These are phyloP conservation scores for Dacryopinax primogenitus DNA, from an alignment of 768 basidiomycete species.

Conservation along the genomic window DNA sequence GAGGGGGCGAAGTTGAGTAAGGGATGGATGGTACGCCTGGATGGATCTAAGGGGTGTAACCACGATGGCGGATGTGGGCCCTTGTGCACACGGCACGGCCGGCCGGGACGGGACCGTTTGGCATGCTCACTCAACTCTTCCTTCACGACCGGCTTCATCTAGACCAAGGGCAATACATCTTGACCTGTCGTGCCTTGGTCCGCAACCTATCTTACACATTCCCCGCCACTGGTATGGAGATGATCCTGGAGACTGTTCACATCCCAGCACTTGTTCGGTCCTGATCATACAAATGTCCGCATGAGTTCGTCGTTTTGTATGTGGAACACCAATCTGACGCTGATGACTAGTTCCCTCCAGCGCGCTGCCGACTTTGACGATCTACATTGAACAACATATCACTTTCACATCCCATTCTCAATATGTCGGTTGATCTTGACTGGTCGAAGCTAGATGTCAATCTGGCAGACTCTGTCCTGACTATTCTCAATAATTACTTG, in stretches of 20 bases:
- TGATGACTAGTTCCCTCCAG: too few relatives aligned
- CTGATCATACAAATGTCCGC: too few relatives aligned
- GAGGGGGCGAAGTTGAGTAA: slow-evolving; percentile 3
- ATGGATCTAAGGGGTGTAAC: neutral
- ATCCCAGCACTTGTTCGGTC: too few relatives aligned
- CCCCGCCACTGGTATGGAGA: too few relatives aligned
- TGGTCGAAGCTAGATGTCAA: slow-evolving; percentile 72
- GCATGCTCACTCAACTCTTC: neutral
- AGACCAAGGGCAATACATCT: neutral
- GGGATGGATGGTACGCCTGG: neutral
- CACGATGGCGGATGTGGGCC: neutral
- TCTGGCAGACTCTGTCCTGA: slow-evolving; percentile 54
- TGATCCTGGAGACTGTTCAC: too few relatives aligned
- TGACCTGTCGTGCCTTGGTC: neutral
- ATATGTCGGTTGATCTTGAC: slow-evolving; percentile 91
- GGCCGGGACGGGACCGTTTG: neutral
- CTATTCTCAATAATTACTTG: slow-evolving; percentile 69
- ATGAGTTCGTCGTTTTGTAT: too few relatives aligned
- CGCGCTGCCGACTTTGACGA: too few relatives aligned
- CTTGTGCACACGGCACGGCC: neutral
- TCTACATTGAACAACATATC: neutral
- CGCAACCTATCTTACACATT: too few relatives aligned
- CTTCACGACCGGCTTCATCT: neutral
- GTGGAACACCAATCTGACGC: too few relatives aligned
- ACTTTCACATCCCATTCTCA: neutral